Evolutionary conservation across 1,284 basidiomycete species (phyloP).

Genomic region (Apiotrichum akiyoshidainum): DNA sequence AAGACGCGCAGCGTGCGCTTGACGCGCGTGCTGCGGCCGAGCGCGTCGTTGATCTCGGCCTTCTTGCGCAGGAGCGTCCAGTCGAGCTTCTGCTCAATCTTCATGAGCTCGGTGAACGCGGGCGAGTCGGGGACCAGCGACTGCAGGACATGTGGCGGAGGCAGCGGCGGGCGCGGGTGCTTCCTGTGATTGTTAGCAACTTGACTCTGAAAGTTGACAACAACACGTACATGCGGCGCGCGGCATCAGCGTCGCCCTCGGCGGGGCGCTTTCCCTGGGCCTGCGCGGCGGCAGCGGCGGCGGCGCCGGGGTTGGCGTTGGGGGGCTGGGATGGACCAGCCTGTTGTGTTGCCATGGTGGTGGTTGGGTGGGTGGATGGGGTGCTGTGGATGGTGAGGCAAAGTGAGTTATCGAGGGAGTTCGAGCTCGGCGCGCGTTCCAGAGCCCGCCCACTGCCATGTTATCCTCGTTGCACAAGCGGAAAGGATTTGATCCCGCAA

Average conservation of each 20-base stretch:
- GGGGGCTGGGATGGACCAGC: constrained; percentile 6
- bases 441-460: too few relatives aligned
- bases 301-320: not conserved
- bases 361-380: not conserved
- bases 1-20: constrained; percentile 84
- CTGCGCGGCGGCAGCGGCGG: constrained; percentile 7
- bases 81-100: constrained; percentile 86
- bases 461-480: too few relatives aligned
- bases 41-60: constrained; percentile 81
- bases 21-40: constrained; percentile 53
- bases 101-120: constrained; percentile 80
- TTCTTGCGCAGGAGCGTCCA: constrained; percentile 91
- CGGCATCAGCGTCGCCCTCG: constrained; percentile 18
- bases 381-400: too few relatives aligned
- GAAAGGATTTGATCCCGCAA: too few relatives aligned
- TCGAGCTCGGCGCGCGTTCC: too few relatives aligned
- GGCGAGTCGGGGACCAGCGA: constrained; percentile 66
- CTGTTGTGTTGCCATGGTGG: constrained; percentile 6
- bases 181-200: constrained; percentile 22
- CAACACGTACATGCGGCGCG: constrained; percentile 15
- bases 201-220: not conserved
- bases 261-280: constrained; percentile 13
- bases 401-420: too few relatives aligned
- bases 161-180: constrained; percentile 42
- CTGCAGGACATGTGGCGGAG: constrained; percentile 48